These are phyloP conservation scores for Phytophthora boehmeriae DNA, from an alignment of 352 stramenopile species.

Conservation along the genomic window DNA sequence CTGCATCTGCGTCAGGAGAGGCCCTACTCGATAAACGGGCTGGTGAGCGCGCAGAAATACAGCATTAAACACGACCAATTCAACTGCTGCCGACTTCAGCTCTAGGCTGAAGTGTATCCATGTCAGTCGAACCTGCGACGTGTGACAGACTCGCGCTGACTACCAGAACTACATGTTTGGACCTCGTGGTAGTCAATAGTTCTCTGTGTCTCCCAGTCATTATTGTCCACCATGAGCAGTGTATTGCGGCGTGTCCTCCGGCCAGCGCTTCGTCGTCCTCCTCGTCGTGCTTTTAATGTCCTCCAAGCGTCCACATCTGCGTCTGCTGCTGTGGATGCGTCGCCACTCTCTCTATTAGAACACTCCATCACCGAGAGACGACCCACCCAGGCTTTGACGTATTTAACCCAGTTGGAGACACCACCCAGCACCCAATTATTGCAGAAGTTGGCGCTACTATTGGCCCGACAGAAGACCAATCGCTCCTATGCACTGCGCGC, in stretches of 20 bases:
- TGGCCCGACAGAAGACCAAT: conserved; percentile 51
- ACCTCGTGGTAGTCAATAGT: no score
- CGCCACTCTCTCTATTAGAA: conserved; percentile 38
- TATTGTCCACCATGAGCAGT: neutral
- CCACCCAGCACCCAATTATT: conserved; percentile 34
- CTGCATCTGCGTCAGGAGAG: no score
- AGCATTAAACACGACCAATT: no score
- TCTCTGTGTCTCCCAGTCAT: no score
- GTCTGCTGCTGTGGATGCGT: conserved; percentile 2
- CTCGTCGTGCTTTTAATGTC: neutral
- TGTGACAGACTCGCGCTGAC: no score
- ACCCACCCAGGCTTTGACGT: conserved; percentile 34
- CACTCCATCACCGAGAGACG: conserved; percentile 40
- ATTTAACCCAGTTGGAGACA: conserved; percentile 44
- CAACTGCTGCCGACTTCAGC: no score
- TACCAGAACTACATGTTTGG: no score
- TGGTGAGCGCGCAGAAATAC: neutral
- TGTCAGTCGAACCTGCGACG: no score
- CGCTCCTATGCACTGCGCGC: conserved; percentile 25
- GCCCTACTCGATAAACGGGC: no score
- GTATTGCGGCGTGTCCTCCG: conserved; percentile 5
- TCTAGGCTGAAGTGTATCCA: no score
- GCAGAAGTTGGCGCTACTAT: conserved; percentile 57
- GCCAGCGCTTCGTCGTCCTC: conserved; percentile 1
- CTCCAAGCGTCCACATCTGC: neutral